Base-by-base conservation (phyloP, 2,329 filamentous ascomycete species). In the Neophaeococcomyces mojaviensis region DNA sequence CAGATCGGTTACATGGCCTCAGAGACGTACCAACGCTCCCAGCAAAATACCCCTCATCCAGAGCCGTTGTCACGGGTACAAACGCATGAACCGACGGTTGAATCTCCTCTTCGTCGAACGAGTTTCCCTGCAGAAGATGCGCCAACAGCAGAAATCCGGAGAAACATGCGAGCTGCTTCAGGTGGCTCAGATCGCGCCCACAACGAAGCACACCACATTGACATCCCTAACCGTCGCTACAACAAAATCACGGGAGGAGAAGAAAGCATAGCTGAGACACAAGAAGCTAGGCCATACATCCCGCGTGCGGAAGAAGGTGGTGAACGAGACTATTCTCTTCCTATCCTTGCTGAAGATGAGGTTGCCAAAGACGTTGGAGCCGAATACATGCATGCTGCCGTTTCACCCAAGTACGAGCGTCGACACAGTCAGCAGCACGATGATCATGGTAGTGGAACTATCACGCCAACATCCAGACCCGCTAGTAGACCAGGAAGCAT, bases 281-380 rank as follows among this genome's bases (percentile, higher is more conserved):
- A 79, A 42, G 69, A 78, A 43, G 65, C 74, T 46, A 69, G 71
- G 28, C 64, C 65, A 2, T 58, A 67, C 49, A 68, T 66, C 33
- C 67, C 67, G 8, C 71, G 73, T 52, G 65, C 66, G 7, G 61
- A 64, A 30, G 63, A 67, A 31, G 65, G 70, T 47, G 76, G 77
- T 15, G 78, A 84, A 26, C 71, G 75, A 44, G 76, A 76, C 15
- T 82, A 85, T 59, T 76, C 77, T 31, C 81, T 82, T 22, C 89
- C 90, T 0, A 95, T 98, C 53, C 71, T 98, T 41, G 92, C 92
- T 6, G 76, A 86, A 1, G 92, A 97, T 60, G 88, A 97, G 66
- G 75, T 94, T 24, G 76, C 80, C 48, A 90, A 89, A 64, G 78
- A 85, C 45, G 78, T 81, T 1, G 76, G 77, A 28, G 74, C 76